A percentile compares a stretch with the other conserved stretches of the same genome.
Conservation (phyloP, 768 basidiomycete species). For the Calvatia gigantea region DNA sequence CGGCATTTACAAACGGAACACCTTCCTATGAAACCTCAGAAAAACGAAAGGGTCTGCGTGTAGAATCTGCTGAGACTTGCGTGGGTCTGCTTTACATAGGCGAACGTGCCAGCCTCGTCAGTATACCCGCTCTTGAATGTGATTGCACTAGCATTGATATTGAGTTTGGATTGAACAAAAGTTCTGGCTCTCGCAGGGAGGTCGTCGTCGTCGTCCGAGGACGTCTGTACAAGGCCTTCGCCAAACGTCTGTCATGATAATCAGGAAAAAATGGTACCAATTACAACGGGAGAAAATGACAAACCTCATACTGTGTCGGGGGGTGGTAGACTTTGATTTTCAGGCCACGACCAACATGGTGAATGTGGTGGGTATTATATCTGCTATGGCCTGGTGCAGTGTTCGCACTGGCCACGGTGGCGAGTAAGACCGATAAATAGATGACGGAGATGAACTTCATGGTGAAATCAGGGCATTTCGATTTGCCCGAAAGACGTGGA, state of each 20-base stretch:
- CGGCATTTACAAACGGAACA: constrained; percentile 33
- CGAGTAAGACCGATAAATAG: neutral
- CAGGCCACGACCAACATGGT: constrained; percentile 15
- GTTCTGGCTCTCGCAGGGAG: neutral
- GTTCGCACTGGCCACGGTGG: neutral
- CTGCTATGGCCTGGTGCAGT: neutral
- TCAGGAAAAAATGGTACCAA: neutral
- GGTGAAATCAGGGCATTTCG: neutral
- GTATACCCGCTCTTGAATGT: neutral
- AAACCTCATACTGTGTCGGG: constrained; percentile 16
- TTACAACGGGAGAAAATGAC: neutral
- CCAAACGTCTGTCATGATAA: neutral
- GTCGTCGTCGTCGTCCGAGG: neutral
- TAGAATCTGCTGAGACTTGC: constrained; percentile 19
- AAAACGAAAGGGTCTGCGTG: too few species aligned
- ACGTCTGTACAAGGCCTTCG: neutral
- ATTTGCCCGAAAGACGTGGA: neutral
- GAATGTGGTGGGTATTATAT: constrained; percentile 14
- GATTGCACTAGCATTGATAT: neutral
- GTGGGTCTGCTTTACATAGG: constrained; percentile 24
- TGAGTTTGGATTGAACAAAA: neutral
- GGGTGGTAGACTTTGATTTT: constrained; percentile 20
- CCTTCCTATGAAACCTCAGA: constrained; percentile 19
- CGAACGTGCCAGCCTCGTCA: constrained; percentile 7
- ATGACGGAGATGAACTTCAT: neutral